Evolutionary conservation across 768 basidiomycete species (phyloP).

Genomic region (Phylloporus sp.): DNA sequence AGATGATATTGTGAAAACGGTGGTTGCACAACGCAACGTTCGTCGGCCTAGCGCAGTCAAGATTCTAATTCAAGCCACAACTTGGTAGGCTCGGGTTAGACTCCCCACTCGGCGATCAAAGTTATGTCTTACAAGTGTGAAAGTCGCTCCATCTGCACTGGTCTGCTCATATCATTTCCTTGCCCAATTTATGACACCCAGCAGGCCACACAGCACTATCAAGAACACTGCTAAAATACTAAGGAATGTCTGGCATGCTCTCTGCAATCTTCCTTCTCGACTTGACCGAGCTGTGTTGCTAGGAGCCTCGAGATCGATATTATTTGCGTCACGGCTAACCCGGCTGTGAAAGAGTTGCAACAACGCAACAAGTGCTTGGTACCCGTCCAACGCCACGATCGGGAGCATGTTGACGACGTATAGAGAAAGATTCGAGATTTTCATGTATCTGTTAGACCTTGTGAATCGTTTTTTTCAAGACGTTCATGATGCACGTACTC

Average conservation of each 20-base stretch:
- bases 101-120: background rate
- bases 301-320: constrained; percentile 22
- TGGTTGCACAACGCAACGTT: too few relatives aligned
- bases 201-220: constrained; percentile 18
- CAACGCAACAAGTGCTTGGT: constrained; percentile 45
- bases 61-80: too few relatives aligned
- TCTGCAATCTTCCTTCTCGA: constrained; percentile 13
- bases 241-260: constrained; percentile 12
- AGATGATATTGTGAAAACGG: too few relatives aligned
- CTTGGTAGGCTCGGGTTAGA: background rate
- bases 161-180: constrained; percentile 8
- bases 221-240: constrained; percentile 19
- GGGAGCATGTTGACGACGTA: constrained; percentile 83
- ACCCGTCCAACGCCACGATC: constrained; percentile 66
- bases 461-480: background rate
- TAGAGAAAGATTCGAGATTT: constrained; percentile 68
- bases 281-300: background rate
- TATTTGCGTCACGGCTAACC: background rate
- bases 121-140: background rate
- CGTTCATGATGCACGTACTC: constrained; percentile 42
- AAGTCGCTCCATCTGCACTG: background rate
- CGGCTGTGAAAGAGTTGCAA: constrained; percentile 21
- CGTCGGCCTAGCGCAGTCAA: too few relatives aligned
- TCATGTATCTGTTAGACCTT: constrained; percentile 46
- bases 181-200: constrained; percentile 17